Evolutionary conservation across 2,329 filamentous ascomycete species (phyloP).

Genomic region (Botrytis tulipae): DNA sequence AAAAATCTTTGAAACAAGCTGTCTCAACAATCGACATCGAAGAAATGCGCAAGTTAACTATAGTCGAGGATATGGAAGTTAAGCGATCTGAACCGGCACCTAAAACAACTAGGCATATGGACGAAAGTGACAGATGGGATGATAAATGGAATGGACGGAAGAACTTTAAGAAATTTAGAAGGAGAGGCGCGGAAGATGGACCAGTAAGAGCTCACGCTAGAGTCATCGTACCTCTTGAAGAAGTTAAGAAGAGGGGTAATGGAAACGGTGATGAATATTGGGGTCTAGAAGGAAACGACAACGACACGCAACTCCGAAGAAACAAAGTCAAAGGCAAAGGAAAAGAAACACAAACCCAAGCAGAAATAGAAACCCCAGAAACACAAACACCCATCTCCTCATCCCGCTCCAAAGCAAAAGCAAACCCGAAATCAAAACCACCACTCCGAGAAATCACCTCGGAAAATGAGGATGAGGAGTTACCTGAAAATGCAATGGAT

Average conservation of each 20-base stretch:
- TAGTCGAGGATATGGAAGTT: slow-evolving; percentile 75
- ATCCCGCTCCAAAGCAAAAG: background rate
- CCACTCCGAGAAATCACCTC: slow-evolving; percentile 14
- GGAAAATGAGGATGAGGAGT: slow-evolving; percentile 8
- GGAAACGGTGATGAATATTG: slow-evolving; percentile 61
- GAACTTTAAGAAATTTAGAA: slow-evolving; percentile 89
- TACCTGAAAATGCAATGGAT: slow-evolving; percentile 8
- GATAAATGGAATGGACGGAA: slow-evolving; percentile 89
- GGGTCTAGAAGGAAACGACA: slow-evolving; percentile 42
- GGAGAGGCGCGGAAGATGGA: slow-evolving; percentile 50
- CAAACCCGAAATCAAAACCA: background rate
- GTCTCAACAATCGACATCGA: slow-evolving; percentile 68
- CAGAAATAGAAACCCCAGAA: background rate
- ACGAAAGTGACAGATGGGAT: slow-evolving; percentile 70
- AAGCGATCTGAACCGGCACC: slow-evolving; percentile 40
- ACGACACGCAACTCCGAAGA: slow-evolving; percentile 37
- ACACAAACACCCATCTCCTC: background rate
- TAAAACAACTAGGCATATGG: slow-evolving; percentile 36
- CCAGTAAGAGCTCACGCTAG: slow-evolving; percentile 35
- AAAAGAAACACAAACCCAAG: slow-evolving; percentile 20
- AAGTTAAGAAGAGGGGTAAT: slow-evolving; percentile 56
- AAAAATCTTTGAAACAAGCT: slow-evolving; percentile 52
- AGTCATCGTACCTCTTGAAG: slow-evolving; percentile 61
- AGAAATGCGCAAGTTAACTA: slow-evolving; percentile 69
- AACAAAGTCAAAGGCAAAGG: slow-evolving; percentile 34